These are phyloP conservation scores for Erigeron philadelphicus DNA, from an alignment of 140 eudicot species.

Conservation along the genomic window DNA sequence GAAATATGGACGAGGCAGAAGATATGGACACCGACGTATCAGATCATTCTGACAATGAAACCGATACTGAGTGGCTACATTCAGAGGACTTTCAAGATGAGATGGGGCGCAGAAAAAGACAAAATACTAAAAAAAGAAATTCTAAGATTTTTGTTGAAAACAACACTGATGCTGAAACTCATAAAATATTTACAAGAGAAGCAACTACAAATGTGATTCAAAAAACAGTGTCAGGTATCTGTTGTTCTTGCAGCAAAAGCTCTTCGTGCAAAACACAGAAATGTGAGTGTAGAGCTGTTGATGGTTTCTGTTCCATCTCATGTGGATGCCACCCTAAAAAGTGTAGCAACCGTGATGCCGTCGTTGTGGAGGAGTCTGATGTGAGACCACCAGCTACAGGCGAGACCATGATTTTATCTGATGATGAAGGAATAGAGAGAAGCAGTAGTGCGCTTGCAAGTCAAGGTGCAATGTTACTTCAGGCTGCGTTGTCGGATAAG, in stretches of 20 bases:
- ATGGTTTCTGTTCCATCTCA: constrained; percentile 42
- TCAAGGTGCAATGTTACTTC: constrained; percentile 75
- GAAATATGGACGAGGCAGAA: constrained; percentile 38
- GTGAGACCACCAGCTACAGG: constrained; percentile 25
- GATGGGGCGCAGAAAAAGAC: constrained; percentile 30
- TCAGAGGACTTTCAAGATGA: constrained; percentile 33
- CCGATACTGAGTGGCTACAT: constrained; percentile 47
- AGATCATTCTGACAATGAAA: constrained; percentile 44
- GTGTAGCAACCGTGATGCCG: constrained; percentile 59
- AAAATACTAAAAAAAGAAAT: constrained; percentile 30
- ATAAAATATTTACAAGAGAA: constrained; percentile 27
- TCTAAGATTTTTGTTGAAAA: constrained; percentile 26
- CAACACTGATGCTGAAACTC: constrained; percentile 18
- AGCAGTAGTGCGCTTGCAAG: constrained; percentile 45
- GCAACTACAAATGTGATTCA: constrained; percentile 11
- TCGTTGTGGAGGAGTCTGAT: constrained; percentile 17
- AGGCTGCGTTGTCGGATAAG: constrained; percentile 60
- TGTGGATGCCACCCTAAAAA: constrained; percentile 58
- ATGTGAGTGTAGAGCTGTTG: constrained; percentile 68
- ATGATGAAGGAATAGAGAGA: constrained; percentile 32
- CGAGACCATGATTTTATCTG: constrained; percentile 11
- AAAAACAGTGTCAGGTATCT: constrained; percentile 29
- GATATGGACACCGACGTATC: constrained; percentile 94
- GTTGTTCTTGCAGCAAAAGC: constrained; percentile 67
- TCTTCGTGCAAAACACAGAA: constrained; percentile 74